Evolutionary conservation across 352 stramenopile species (phyloP).

Genomic region (Phytopythium sindhum): DNA sequence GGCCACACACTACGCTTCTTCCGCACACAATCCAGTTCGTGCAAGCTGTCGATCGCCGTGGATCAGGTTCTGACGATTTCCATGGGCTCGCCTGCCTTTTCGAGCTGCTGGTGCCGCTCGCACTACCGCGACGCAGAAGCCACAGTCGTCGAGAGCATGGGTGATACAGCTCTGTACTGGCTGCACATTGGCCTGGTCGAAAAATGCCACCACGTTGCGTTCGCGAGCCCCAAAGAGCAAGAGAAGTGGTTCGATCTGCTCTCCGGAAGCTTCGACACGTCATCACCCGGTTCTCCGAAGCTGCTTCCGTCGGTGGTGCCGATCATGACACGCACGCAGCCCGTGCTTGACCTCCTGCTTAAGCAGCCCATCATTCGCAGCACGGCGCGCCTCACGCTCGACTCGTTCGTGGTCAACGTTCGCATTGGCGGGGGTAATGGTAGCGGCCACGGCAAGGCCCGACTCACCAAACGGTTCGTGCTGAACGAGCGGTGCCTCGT

Average conservation of each 20-base stretch:
- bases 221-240: conserved; percentile 29
- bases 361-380: not conserved
- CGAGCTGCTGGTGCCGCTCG: conserved; percentile 6
- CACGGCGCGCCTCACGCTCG: not conserved
- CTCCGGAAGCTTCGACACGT: not conserved
- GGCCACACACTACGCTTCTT: conserved; percentile 41
- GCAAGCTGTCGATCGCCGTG: conserved; percentile 27
- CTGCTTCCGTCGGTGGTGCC: not conserved
- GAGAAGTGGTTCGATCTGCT: conserved; percentile 29
- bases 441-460: not conserved
- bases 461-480: conserved; percentile 24
- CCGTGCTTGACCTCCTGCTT: not conserved
- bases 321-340: not conserved
- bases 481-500: conserved; percentile 35
- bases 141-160: not conserved
- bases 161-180: conserved; percentile 29
- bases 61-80: conserved; percentile 27
- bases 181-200: conserved; percentile 36
- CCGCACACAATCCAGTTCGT: conserved; percentile 32
- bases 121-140: not conserved
- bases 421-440: not conserved
- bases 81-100: conserved; percentile 11
- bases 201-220: conserved; percentile 49
- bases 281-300: not conserved
- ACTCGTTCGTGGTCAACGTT: not conserved